Percentiles rank a stretch among this genome's conserved stretches.
phyloP scores from a whole-genome alignment of 192 early-diverging fungal genomes.

The Entomortierella chlamydospora region DNA sequence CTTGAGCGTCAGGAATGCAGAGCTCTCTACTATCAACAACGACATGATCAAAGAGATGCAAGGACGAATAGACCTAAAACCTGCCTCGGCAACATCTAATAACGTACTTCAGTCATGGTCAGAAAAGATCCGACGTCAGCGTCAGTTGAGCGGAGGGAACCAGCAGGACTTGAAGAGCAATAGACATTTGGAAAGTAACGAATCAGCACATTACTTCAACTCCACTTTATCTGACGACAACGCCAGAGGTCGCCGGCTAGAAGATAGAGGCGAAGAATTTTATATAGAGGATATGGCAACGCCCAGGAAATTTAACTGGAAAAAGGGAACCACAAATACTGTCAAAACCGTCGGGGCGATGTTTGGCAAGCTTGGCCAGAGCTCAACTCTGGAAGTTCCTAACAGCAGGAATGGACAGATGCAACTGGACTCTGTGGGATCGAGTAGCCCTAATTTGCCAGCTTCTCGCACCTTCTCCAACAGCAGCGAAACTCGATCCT shows the following conservation, averaged over 20 bases:
- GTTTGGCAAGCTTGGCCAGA: conserved; percentile 39
- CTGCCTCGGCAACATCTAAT: background rate
- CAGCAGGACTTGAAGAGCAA: conserved; percentile 31
- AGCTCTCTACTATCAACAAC: conserved; percentile 66
- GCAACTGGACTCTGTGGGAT: conserved; percentile 28
- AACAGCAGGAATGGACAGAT: conserved; percentile 35
- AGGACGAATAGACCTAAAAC: conserved; percentile 16
- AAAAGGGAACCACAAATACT: conserved; percentile 52
- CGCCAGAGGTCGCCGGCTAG: conserved; percentile 30
- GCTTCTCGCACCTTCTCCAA: conserved; percentile 25
- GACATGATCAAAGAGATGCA: conserved; percentile 62
- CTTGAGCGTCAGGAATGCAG: conserved; percentile 65
- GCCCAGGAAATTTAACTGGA: conserved; percentile 68
- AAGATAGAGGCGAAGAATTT: conserved; percentile 33
- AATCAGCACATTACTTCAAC: conserved; percentile 29
- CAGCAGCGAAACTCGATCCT: conserved; percentile 36
- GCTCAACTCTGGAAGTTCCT: background rate
- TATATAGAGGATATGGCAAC: conserved; percentile 42
- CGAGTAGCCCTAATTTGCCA: conserved; percentile 66
- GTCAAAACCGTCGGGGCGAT: conserved; percentile 52
- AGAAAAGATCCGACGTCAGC: conserved; percentile 39
- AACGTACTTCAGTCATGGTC: conserved; percentile 25
- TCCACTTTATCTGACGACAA: conserved; percentile 33
- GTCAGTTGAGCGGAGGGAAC: conserved; percentile 42
- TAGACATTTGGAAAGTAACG: conserved; percentile 17